Evolutionary conservation across 306 rosid genomes (phyloP), one percentile per base, ranked within the genome.

Genomic region (Dicorynia guianensis): DNA sequence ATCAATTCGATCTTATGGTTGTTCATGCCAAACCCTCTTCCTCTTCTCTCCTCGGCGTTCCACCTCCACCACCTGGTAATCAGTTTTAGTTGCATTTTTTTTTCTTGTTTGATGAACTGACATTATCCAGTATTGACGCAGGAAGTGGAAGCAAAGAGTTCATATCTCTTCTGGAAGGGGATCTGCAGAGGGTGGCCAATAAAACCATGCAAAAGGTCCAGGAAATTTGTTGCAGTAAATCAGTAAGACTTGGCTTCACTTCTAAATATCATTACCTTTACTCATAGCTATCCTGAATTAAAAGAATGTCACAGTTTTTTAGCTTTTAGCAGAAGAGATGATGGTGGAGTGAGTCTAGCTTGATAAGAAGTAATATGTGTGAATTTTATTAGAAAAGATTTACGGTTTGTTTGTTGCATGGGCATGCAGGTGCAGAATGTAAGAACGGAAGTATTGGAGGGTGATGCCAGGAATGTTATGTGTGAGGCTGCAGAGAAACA

Each of bases 401-500:
- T 2, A 25, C 1, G 30, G 30, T 2, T 25, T 25, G 30, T 25
- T 25, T 25, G 30, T 25, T 25, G 30, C 30, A 25, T 25, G 30
- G 30, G 30, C 1, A 25, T 6, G 40, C 25, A 67, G 72, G 72
- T 67, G 42, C 17, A 14, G 38, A 13, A 43, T 67, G 72, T 67
- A 48, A 67, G 33, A 47, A 46, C 72, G 14, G 19, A 67, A 30
- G 57, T 67, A 8, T 4, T 67, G 72, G 72, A 67, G 58, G 72
- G 72, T 34, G 72, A 67, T 20, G 72, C 58, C 39, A 67, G 72
- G 58, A 25, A 30, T 47, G 57, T 30, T 47, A 39, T 67, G 9
- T 67, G 72, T 46, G 72, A 67, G 47, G 30, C 72, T 4, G 72
- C 58, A 30, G 72, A 67, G 43, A 67, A 30, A 67, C 38, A 47